Evolutionary conservation across 805 yeast genomes (phyloP).

Genomic region (Ascoidea tarda): DNA sequence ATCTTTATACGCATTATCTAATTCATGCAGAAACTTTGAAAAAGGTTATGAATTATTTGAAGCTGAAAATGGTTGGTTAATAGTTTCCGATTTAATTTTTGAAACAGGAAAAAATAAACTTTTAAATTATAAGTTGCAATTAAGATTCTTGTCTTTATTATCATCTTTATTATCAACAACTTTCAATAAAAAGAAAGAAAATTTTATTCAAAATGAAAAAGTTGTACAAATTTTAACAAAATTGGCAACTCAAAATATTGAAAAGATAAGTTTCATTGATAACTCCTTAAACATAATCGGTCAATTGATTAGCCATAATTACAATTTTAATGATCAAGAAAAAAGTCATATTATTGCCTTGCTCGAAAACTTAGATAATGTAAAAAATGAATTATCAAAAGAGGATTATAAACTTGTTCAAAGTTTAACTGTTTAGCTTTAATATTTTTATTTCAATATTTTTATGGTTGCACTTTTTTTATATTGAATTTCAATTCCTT

Average conservation of each 20-base stretch:
- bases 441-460: too few species aligned
- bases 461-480: too few species aligned
- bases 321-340: conserved; percentile 32
- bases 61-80: conserved; percentile 46
- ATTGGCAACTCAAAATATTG: conserved; percentile 16
- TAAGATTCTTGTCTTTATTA: conserved; percentile 42
- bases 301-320: conserved; percentile 29
- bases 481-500: conserved; percentile 10
- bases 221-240: conserved; percentile 21
- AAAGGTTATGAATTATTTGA: conserved; percentile 43
- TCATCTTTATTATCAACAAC: conserved; percentile 48
- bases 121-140: conserved; percentile 24
- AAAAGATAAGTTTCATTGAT: conserved; percentile 30
- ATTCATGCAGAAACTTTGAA: conserved; percentile 54
- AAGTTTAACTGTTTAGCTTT: conserved; percentile 13
- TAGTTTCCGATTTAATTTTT: conserved; percentile 21
- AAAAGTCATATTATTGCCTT: conserved; percentile 20
- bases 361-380: conserved; percentile 23
- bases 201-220: conserved; percentile 15
- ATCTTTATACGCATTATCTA: conserved; percentile 66
- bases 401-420: conserved; percentile 39
- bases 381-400: conserved; percentile 34
- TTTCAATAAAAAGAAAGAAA: conserved; percentile 23
- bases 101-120: conserved; percentile 8
- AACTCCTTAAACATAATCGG: conserved; percentile 37